Evolutionary conservation across 2,329 filamentous ascomycete genomes (phyloP).

Genomic region (Neonectria magnoliae): DNA sequence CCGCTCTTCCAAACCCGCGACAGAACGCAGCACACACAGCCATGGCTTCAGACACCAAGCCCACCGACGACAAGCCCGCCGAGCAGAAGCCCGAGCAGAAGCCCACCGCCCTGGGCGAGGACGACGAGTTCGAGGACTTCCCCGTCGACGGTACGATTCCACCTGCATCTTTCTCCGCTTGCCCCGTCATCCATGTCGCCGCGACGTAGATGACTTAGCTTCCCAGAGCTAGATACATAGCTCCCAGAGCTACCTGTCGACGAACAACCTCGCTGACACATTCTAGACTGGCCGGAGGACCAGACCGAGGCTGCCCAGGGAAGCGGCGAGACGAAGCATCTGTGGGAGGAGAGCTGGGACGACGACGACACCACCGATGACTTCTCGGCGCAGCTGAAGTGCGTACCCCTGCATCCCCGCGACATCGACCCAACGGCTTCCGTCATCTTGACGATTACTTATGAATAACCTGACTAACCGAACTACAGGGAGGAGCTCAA

Average conservation of each 20-base stretch:
- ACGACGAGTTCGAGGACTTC: slow-evolving; percentile 99
- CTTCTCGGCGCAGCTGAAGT: slow-evolving; percentile 95
- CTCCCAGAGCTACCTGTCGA: slow-evolving; percentile 1
- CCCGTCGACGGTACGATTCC: slow-evolving; percentile 82
- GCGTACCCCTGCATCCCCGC: slow-evolving; percentile 48
- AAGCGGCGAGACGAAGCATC: slow-evolving; percentile 75
- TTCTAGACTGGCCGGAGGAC: slow-evolving; percentile 88
- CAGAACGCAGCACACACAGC: background rate
- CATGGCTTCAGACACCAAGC: slow-evolving; percentile 43
- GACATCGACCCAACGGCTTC: background rate
- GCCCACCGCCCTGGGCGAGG: slow-evolving; percentile 82
- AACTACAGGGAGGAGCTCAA: slow-evolving; percentile 83
- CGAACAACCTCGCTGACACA: background rate
- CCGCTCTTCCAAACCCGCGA: background rate
- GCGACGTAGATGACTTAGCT: background rate
- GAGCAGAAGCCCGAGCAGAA: slow-evolving; percentile 43
- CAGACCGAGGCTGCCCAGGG: slow-evolving; percentile 84
- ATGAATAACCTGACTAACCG: slow-evolving; percentile 16
- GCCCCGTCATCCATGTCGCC: background rate
- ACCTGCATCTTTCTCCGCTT: rapidly evolving
- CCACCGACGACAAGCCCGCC: slow-evolving; percentile 38
- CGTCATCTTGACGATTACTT: background rate
- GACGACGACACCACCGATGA: slow-evolving; percentile 98
- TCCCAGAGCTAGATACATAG: background rate
- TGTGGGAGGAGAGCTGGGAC: slow-evolving; percentile 99